These are phyloP conservation scores for Eucalyptus albens DNA, from an alignment of 345 rosid genomes.

Conservation along the genomic window DNA sequence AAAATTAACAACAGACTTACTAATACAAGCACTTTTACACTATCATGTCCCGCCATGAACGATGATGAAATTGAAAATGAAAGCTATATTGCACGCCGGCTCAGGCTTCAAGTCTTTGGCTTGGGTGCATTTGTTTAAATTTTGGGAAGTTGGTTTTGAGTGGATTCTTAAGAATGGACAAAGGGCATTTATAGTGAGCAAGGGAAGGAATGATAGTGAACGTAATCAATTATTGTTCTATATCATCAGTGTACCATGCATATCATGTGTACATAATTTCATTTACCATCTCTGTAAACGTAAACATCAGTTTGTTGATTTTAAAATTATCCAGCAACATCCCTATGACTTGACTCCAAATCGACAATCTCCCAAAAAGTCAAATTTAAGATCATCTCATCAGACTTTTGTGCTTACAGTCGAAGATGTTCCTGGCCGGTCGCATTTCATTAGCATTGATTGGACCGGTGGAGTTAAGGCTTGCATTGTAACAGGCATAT, in stretches of 20 bases:
- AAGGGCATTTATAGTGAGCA: not conserved
- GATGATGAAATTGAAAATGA: not conserved
- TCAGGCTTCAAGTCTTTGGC: not conserved
- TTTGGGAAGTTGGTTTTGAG: not conserved
- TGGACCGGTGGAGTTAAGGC: not conserved
- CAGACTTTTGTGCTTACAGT: not conserved
- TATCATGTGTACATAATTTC: not conserved
- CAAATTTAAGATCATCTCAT: not conserved
- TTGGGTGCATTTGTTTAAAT: not conserved
- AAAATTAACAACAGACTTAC: not conserved
- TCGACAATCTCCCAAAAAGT: not conserved
- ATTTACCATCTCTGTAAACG: not conserved
- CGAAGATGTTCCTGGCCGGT: not conserved
- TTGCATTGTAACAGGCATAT: not conserved
- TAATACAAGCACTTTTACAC: not conserved
- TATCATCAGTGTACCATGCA: not conserved
- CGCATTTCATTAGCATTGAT: no score
- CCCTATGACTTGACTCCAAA: not conserved
- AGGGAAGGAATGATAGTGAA: not conserved
- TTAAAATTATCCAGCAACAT: not conserved
- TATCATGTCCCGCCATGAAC: not conserved
- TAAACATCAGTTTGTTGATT: not conserved
- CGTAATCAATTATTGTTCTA: not conserved
- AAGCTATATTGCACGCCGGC: fast-evolving
- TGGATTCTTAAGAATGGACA: not conserved